Base-by-base conservation (phyloP, 768 basidiomycete genomes). In the Trametes gibbosa region DNA sequence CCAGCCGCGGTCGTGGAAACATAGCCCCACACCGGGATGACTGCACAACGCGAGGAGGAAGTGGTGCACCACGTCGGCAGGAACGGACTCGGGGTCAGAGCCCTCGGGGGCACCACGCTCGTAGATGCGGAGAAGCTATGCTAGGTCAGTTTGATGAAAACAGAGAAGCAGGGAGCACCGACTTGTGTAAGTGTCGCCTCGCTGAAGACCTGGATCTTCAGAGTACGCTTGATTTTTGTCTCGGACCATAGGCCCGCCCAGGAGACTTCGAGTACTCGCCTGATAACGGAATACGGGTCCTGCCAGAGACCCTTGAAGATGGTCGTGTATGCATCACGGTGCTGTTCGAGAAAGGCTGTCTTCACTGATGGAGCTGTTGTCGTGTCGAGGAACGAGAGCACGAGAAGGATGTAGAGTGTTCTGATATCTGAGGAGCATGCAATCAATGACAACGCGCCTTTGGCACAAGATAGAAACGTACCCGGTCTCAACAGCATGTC, bases 1-100 rank as follows among this genome's bases (percentile, higher is more conserved):
- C 95, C 95, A 98, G 2, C 95, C 95, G 8, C 83, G 80, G 66
- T 95, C 92, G 51, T 77, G 84, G 74, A 96, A 97, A 67, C 95
- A 98, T 14, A 97, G 78, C 0, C 95, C 95, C 13, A 78, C 74
- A 0, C 95, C 94, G 0, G 92, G 90, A 24, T 83, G 84, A 0
- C 90, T 89, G 65, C 89, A 90, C 29, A 93, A 84, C 1, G 88
- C 89, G 25, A 95, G 81, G 12, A 97, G 75, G 71, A 97, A 98
- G 65, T 95, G 92, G 60, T 93, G 90, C 0, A 83, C 86, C 3
- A 96, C 78, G 63, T 95, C 87, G 1, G 89, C 92, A 10, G 86
- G 87, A 19, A 86, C 71, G 45, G 84, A 75, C 16, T 85, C 84
- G 2, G 75, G 69, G 19, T 81, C 76, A 1, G 72, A 70, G 7